Conservation (phyloP, 257 asterid species). For the Jacaranda mimosifolia region DNA sequence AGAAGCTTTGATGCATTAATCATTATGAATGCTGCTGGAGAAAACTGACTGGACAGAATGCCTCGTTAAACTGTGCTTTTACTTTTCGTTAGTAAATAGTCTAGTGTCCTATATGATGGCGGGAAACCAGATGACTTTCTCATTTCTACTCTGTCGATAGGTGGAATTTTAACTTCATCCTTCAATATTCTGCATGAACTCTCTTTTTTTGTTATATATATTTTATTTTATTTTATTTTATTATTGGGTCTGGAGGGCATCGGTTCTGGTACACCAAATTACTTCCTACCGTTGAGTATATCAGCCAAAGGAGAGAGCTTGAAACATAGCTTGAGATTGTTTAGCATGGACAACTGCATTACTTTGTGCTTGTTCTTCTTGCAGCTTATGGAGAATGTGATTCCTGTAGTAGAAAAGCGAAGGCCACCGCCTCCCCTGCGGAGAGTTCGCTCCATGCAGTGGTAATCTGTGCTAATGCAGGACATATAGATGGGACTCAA, state of each 20-base stretch:
- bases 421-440: conserved; percentile 63
- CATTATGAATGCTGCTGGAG: background rate
- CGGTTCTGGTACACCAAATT: background rate
- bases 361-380: conserved; percentile 23
- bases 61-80: background rate
- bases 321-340: background rate
- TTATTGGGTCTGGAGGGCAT: background rate
- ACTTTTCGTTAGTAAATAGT: background rate
- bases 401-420: conserved; percentile 79
- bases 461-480: conserved; percentile 42
- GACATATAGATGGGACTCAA: conserved; percentile 30
- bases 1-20: background rate
- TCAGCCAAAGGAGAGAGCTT: background rate
- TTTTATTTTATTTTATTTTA: too few species aligned
- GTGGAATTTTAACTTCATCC: background rate
- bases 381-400: conserved; percentile 86
- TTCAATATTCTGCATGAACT: background rate
- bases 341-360: conserved; percentile 12
- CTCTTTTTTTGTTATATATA: background rate
- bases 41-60: background rate
- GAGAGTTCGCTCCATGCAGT: conserved; percentile 60
- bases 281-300: background rate
- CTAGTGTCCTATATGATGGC: background rate
- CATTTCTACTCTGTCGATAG: background rate
- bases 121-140: background rate